Percentiles rank a stretch among this genome's conserved stretches.
phyloP scores from a whole-genome alignment of 805 yeast genomes.

The Helenozyma rhizophorensis region DNA sequence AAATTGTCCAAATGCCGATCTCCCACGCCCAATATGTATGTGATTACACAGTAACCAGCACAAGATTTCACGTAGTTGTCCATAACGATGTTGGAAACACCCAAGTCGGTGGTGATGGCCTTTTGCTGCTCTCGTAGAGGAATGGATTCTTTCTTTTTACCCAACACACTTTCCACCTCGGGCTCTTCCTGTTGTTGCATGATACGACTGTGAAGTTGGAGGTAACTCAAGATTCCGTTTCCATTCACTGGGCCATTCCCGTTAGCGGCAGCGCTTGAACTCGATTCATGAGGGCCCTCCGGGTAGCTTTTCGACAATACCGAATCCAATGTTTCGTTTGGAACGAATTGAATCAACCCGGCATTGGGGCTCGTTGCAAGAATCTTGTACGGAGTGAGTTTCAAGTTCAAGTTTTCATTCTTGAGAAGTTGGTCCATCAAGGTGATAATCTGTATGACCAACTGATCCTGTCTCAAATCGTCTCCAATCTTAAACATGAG shows the following conservation, averaged over 20 bases:
- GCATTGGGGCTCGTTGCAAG: conserved; percentile 87
- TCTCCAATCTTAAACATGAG: conserved; percentile 95
- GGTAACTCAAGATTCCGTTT: conserved; percentile 72
- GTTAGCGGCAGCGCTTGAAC: conserved; percentile 1
- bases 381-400: conserved; percentile 83
- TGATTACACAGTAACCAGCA: conserved; percentile 96
- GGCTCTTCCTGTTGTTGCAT: conserved; percentile 26
- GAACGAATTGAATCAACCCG: conserved; percentile 93
- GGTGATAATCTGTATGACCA: conserved; percentile 88
- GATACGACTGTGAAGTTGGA: conserved; percentile 51
- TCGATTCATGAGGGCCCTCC: conserved; percentile 1
- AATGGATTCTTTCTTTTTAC: conserved; percentile 4
- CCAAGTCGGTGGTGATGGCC: conserved; percentile 35
- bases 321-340: conserved; percentile 82
- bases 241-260: conserved; percentile 28
- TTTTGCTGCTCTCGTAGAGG: conserved; percentile 28
- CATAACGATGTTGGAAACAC: conserved; percentile 66
- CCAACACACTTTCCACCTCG: conserved; percentile 15
- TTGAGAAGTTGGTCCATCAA: conserved; percentile 85
- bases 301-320: conserved; percentile 47
- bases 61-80: conserved; percentile 92
- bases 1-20: conserved; percentile 94
- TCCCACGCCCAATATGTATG: conserved; percentile 92
- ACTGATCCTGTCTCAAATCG: conserved; percentile 92
- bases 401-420: conserved; percentile 86